Evolutionary conservation across 2,329 filamentous ascomycete species (phyloP).

Genomic region (Fusarium ambrosium): DNA sequence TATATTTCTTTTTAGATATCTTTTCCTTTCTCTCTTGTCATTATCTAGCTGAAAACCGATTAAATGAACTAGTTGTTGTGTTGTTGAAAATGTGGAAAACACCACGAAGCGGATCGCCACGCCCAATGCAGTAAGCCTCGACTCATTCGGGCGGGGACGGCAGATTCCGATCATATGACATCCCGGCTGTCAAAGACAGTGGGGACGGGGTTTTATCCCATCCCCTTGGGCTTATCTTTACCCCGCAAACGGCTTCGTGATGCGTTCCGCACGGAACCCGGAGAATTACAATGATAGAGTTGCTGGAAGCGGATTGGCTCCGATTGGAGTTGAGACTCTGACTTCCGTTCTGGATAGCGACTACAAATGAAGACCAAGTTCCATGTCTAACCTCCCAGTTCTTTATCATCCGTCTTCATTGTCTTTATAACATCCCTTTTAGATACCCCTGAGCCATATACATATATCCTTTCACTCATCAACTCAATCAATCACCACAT

Average conservation of each 20-base stretch:
- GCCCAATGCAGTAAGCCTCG: background rate
- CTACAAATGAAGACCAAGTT: background rate
- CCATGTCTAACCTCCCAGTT: background rate
- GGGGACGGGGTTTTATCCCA: background rate
- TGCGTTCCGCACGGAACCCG: background rate
- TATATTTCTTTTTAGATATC: background rate
- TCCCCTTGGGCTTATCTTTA: background rate
- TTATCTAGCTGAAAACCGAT: background rate
- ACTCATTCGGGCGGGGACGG: background rate
- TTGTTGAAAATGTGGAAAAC: background rate
- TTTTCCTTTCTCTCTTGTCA: background rate
- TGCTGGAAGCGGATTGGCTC: conserved; percentile 1
- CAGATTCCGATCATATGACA: background rate
- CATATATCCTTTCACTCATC: background rate
- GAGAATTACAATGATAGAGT: background rate
- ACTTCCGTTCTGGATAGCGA: background rate
- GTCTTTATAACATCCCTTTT: background rate
- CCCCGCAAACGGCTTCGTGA: background rate
- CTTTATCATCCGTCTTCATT: background rate
- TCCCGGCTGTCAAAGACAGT: background rate
- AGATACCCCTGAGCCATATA: background rate
- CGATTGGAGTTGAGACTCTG: background rate
- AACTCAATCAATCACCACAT: background rate
- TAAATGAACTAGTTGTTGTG: background rate
- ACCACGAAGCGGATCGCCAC: background rate